Conservation (phyloP, 2,329 filamentous ascomycete species). For the Diaporthe sp. region DNA sequence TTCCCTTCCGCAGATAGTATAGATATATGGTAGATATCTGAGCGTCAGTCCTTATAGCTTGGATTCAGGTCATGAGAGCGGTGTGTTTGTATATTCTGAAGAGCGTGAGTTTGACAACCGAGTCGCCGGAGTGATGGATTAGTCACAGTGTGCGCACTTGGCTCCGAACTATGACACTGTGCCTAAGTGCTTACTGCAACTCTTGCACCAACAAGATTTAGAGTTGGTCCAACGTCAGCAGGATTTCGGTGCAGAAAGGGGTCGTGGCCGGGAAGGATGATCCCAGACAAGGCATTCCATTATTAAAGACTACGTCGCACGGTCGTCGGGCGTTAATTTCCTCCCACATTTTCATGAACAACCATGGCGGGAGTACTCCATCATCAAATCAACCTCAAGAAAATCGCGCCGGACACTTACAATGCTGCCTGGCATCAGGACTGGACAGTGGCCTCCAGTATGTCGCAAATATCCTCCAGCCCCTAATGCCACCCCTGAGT, state of each 20-base stretch:
- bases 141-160: too few relatives aligned
- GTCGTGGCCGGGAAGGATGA: neutral
- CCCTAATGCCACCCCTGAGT: neutral
- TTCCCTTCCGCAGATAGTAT: too few relatives aligned
- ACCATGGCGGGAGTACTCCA: slow-evolving; percentile 38
- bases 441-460: slow-evolving; percentile 43
- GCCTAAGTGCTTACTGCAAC: neutral
- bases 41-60: too few relatives aligned
- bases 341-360: neutral
- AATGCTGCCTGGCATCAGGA: slow-evolving; percentile 41
- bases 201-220: neutral
- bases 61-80: too few relatives aligned
- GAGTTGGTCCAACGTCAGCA: neutral
- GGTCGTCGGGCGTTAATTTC: too few relatives aligned
- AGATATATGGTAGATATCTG: too few relatives aligned
- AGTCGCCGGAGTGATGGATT: too few relatives aligned
- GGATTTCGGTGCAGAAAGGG: neutral
- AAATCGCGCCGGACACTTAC: slow-evolving; percentile 39
- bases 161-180: neutral
- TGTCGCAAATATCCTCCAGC: neutral
- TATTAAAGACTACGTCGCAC: neutral
- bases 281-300: neutral
- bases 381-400: slow-evolving; percentile 42
- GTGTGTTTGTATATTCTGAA: too few relatives aligned
- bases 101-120: too few relatives aligned